Base-by-base conservation (phyloP, 345 rosid species). In the Limnanthes douglasii region DNA sequence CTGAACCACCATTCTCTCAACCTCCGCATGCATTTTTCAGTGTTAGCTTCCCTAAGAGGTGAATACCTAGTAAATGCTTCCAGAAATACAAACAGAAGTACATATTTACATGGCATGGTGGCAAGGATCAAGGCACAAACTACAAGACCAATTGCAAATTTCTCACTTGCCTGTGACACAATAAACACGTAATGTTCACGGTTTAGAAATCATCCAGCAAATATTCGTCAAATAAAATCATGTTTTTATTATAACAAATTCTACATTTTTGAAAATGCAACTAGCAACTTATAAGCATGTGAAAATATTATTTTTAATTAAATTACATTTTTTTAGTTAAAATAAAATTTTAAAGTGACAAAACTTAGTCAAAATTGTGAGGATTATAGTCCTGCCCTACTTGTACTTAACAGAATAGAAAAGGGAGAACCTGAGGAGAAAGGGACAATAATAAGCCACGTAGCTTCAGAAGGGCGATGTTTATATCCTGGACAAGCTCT, bases 1-100 rank as follows among this genome's bases (percentile, higher is more conserved):
- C 99, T 81, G 64, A 78, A 81, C 99, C 99, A 92, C 94, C 99
- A 92, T 43, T 85, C 99, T 51, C 73, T 78, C 57, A 80, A 28
- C 59, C 99, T 71, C 62, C 99, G 70, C 54, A 55, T 44, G 56
- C 62, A 57, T 64, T 83, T 66, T 43, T 81, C 99, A 0, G 77
- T 72, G 66, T 69, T 70, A 5, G 63, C 76, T 64, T 50, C 71
- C 45, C 96, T 60, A 5, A 59, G 66, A 1, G 86, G 96, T 0
- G 99, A 92, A 53, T 75, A 78, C 41, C 78, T 63, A 1, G 99
- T 92, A 57, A 68, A 92, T 6, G 37, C 46, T 72, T 92, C 99
- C 54, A 78, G 24, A 50, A 81, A 73, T 12, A 41, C 25, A 18
- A 75, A 9, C 5, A 70, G 56, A 22, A 65, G 20, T 50, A 75